phyloP scores from a whole-genome alignment of 768 basidiomycete genomes.

The Mycena alexandri region DNA sequence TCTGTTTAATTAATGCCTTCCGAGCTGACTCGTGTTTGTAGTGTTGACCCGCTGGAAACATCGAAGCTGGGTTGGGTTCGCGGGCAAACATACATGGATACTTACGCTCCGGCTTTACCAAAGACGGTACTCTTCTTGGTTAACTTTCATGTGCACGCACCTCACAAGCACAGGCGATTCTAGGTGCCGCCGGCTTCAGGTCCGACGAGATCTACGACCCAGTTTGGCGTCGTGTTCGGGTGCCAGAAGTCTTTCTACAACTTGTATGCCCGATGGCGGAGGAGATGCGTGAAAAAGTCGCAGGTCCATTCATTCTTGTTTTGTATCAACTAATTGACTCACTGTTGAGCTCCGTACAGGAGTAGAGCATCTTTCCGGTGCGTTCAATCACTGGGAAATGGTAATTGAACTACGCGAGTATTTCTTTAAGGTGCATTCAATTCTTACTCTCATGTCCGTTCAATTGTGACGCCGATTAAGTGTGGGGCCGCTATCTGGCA shows the following conservation, averaged over 20 bases:
- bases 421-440: too few relatives aligned
- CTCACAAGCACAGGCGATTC: not conserved
- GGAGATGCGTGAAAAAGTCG: constrained; percentile 32
- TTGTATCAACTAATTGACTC: not conserved
- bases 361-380: constrained; percentile 38
- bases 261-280: constrained; percentile 48
- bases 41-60: not conserved
- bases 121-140: not conserved
- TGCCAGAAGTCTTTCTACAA: constrained; percentile 41
- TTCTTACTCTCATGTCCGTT: too few relatives aligned
- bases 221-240: constrained; percentile 40
- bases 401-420: too few relatives aligned
- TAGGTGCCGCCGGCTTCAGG: too few relatives aligned
- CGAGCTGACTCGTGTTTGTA: too few relatives aligned
- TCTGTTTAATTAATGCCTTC: too few relatives aligned
- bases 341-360: constrained; percentile 1
- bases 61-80: constrained; percentile 8
- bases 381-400: too few relatives aligned
- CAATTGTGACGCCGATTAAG: too few relatives aligned
- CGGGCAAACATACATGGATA: constrained; percentile 13
- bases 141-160: not conserved
- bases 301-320: constrained; percentile 26
- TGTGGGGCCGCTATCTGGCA: too few relatives aligned
- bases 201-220: constrained; percentile 45
- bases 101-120: constrained; percentile 15